Percentiles rank a stretch among this genome's conserved stretches.
Conservation (phyloP, 2,329 filamentous ascomycete species). For the Dothiorella sarmentorum region DNA sequence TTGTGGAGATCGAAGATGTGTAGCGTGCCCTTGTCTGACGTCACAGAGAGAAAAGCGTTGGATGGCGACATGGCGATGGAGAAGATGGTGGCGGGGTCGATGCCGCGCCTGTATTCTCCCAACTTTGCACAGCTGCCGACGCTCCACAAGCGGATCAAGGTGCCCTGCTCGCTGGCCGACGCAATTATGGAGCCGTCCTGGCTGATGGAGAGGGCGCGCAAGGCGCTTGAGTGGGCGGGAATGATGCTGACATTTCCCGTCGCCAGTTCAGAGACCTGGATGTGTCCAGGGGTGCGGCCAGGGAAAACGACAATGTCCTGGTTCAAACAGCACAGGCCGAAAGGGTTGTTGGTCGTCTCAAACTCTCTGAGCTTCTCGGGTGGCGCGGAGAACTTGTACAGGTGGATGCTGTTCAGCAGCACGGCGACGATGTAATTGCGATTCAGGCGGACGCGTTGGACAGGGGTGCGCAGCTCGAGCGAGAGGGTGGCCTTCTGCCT, state of each 20-base stretch:
- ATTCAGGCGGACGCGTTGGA: slow-evolving; percentile 75
- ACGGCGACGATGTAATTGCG: slow-evolving; percentile 75
- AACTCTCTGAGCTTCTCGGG: slow-evolving; percentile 70
- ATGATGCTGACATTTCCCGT: slow-evolving; percentile 88
- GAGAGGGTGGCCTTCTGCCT: slow-evolving; percentile 72
- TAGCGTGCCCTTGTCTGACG: slow-evolving; percentile 92
- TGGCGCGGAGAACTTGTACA: slow-evolving; percentile 74
- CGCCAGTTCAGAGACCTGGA: slow-evolving; percentile 77
- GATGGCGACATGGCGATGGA: slow-evolving; percentile 84
- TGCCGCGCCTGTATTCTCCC: slow-evolving; percentile 80
- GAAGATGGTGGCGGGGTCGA: slow-evolving; percentile 84
- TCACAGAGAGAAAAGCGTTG: slow-evolving; percentile 77
- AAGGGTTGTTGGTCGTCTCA: slow-evolving; percentile 80
- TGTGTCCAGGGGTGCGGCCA: slow-evolving; percentile 80
- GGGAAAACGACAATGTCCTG: slow-evolving; percentile 75
- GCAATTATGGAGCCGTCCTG: slow-evolving; percentile 77
- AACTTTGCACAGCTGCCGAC: slow-evolving; percentile 76
- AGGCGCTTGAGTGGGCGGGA: slow-evolving; percentile 75
- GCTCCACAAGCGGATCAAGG: slow-evolving; percentile 80
- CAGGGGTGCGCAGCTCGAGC: slow-evolving; percentile 73
- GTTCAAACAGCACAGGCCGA: slow-evolving; percentile 76
- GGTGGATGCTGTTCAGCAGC: slow-evolving; percentile 74
- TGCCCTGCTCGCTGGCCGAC: slow-evolving; percentile 90
- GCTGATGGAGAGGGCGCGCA: slow-evolving; percentile 77
- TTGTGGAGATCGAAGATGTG: slow-evolving; percentile 84